phyloP scores from a whole-genome alignment of 1,139 yeast genomes.

The Eremothecium gossypii region DNA sequence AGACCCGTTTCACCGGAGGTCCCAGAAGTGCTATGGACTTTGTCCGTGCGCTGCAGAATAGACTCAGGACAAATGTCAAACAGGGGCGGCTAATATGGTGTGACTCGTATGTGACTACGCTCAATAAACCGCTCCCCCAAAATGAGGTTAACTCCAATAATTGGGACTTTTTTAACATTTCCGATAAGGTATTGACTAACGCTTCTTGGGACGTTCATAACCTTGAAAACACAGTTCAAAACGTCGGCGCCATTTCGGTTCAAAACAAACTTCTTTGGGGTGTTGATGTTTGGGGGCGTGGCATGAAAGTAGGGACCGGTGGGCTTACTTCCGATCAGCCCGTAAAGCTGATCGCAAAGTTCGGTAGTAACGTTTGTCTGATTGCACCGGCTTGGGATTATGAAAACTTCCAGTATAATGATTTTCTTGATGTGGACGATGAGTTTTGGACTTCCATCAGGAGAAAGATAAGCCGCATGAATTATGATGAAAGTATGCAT shows the following conservation, averaged over 20 bases:
- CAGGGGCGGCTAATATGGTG: conserved; percentile 32
- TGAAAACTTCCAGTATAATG: conserved; percentile 24
- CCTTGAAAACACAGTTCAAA: conserved; percentile 27
- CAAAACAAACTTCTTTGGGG: conserved; percentile 32
- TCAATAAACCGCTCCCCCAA: conserved; percentile 29
- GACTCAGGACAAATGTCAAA: conserved; percentile 18
- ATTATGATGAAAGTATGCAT: conserved; percentile 10
- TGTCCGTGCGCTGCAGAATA: conserved; percentile 25
- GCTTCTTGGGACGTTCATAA: conserved; percentile 34
- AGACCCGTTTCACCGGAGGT: conserved; percentile 23
- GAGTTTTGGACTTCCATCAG: conserved; percentile 29
- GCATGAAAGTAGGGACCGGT: conserved; percentile 31
- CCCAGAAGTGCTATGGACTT: conserved; percentile 23
- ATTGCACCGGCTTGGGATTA: conserved; percentile 40
- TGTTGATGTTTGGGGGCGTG: conserved; percentile 36
- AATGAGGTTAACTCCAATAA: conserved; percentile 33
- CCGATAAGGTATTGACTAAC: conserved; percentile 33
- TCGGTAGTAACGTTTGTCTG: conserved; percentile 30
- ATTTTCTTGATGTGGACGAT: conserved; percentile 29
- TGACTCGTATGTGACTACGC: conserved; percentile 30
- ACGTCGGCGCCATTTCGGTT: conserved; percentile 31
- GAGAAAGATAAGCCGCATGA: conserved; percentile 14
- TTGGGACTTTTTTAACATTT: conserved; percentile 26
- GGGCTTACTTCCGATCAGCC: conserved; percentile 33
- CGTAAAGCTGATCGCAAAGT: conserved; percentile 24